Percentiles rank a stretch among this genome's conserved stretches.
phyloP scores from a whole-genome alignment of 2,329 filamentous ascomycete genomes.

The Daldinia sp. region DNA sequence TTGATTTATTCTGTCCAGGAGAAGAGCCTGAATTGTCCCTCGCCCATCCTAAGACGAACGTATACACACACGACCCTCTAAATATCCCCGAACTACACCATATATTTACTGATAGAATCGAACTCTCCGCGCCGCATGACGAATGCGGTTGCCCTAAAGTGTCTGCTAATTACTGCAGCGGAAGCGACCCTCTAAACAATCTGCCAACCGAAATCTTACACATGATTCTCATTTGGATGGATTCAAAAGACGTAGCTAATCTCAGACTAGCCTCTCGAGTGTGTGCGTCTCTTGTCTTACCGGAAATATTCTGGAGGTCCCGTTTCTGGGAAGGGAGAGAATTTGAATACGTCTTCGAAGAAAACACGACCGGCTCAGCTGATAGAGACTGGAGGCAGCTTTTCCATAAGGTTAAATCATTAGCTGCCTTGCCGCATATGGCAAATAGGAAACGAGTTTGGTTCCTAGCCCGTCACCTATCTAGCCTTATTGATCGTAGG shows the following conservation, averaged over 20 bases:
- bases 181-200: neutral
- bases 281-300: neutral
- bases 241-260: neutral
- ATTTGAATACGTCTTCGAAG: slow-evolving; percentile 2
- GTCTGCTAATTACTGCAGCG: neutral
- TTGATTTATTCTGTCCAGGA: neutral
- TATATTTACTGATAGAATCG: neutral
- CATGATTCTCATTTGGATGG: slow-evolving; percentile 2
- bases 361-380: neutral
- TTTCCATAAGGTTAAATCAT: neutral
- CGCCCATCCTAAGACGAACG: neutral
- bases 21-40: neutral
- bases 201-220: neutral
- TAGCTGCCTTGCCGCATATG: neutral
- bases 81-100: neutral
- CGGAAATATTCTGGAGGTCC: neutral
- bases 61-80: neutral
- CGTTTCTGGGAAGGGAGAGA: neutral
- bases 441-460: neutral
- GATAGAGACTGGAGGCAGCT: neutral
- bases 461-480: neutral
- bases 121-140: neutral
- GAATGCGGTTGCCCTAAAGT: neutral
- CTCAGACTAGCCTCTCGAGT: neutral
- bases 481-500: neutral